Evolutionary conservation across 352 stramenopile genomes (phyloP).

Genomic region (Phytophthora fragariae): DNA sequence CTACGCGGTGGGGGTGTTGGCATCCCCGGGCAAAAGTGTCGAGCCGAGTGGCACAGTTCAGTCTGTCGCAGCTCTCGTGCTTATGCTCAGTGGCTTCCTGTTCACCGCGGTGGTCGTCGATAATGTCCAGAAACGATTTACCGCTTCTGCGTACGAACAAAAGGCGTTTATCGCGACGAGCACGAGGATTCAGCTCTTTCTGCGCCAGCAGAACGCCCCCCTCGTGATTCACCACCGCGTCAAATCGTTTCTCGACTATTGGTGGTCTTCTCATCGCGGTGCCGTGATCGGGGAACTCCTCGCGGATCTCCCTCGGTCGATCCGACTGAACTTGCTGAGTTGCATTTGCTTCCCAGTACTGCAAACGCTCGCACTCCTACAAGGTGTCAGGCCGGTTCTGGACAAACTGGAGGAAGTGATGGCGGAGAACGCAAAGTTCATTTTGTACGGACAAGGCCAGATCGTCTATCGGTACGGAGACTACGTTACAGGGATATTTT

Average conservation of each 20-base stretch:
- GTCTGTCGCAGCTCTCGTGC: not conserved
- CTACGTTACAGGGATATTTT: not conserved
- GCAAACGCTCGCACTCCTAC: not conserved
- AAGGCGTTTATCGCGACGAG: not conserved
- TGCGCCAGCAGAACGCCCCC: constrained; percentile 1
- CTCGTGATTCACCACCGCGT: not conserved
- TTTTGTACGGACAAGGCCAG: not conserved
- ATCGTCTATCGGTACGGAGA: not conserved
- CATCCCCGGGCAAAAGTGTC: not conserved
- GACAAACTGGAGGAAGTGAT: not conserved
- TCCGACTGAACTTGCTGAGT: not conserved
- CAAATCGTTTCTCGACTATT: constrained; percentile 1
- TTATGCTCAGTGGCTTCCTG: not conserved
- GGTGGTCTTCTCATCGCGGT: not conserved
- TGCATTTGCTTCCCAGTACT: not conserved
- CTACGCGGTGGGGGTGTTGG: not conserved
- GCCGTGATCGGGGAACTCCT: not conserved
- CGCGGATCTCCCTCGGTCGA: not conserved
- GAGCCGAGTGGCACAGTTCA: not conserved
- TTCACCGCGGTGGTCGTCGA: not conserved
- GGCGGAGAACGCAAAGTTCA: not conserved
- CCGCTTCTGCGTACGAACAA: not conserved
- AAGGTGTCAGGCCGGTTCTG: not conserved
- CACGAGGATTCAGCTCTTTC: not conserved
- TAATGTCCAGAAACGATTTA: not conserved